These are phyloP conservation scores for Plasmodium berghei DNA, from an alignment of 169 alveolate species.

Conservation along the genomic window DNA sequence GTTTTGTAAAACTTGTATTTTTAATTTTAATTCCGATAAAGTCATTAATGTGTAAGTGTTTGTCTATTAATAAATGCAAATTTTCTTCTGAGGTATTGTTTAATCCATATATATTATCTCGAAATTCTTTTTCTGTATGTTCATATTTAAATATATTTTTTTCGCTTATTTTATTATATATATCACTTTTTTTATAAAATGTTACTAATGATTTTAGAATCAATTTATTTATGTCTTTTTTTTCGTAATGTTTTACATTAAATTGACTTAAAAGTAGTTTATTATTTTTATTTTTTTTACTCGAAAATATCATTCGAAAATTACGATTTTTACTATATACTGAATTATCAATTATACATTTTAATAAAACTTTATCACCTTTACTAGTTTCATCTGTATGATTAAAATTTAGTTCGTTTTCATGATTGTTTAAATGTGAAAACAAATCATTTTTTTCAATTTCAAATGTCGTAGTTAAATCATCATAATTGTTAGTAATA, in stretches of 20 bases:
- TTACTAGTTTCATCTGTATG: neutral
- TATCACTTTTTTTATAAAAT: slow-evolving; percentile 24
- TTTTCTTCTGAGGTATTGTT: neutral
- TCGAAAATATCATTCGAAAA: slow-evolving; percentile 75
- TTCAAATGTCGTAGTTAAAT: neutral
- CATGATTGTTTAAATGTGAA: neutral
- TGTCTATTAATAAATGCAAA: neutral
- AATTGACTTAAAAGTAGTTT: slow-evolving; percentile 38
- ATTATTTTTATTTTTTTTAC: slow-evolving; percentile 69
- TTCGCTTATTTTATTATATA: slow-evolving; percentile 30
- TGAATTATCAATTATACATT: slow-evolving; percentile 68
- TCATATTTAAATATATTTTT: slow-evolving; percentile 14
- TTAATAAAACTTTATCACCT: slow-evolving; percentile 10
- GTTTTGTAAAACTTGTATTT: neutral
- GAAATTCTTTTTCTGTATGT: neutral
- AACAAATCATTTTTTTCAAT: neutral
- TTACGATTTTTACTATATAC: slow-evolving; percentile 74
- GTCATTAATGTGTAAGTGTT: neutral
- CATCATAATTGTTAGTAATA: neutral
- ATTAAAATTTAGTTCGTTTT: neutral
- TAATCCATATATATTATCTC: neutral
- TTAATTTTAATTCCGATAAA: neutral
- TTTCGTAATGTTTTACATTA: slow-evolving; percentile 44
- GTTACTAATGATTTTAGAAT: slow-evolving; percentile 62
- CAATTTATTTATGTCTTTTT: slow-evolving; percentile 26